Conservation (phyloP, 495 filamentous ascomycete genomes). For the Xeromyces bisporus region DNA sequence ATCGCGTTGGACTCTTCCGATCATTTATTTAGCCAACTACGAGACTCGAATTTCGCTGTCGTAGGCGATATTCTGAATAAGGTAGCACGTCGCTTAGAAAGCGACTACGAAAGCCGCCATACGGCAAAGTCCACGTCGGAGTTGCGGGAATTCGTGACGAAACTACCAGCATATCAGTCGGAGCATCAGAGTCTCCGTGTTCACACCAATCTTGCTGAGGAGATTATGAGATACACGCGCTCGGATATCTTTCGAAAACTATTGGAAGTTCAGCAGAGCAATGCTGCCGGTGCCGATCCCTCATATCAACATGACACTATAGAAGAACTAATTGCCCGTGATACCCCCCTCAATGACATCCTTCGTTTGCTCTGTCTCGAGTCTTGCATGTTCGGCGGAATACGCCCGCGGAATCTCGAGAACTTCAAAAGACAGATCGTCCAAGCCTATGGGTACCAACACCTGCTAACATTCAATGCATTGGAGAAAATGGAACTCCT, state of each 20-base stretch:
- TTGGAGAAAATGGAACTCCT: conserved; percentile 84
- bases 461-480: conserved; percentile 73
- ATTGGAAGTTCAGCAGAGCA: conserved; percentile 88
- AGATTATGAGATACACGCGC: conserved; percentile 81
- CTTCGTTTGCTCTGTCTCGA: conserved; percentile 81
- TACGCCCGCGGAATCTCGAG: conserved; percentile 76
- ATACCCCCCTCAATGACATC: conserved; percentile 58
- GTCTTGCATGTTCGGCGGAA: conserved; percentile 73
- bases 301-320: conserved; percentile 76
- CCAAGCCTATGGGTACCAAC: conserved; percentile 89
- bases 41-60: conserved; percentile 90
- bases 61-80: conserved; percentile 80
- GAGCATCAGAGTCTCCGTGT: conserved; percentile 84
- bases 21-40: conserved; percentile 71
- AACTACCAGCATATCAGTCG: conserved; percentile 78
- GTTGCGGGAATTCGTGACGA: conserved; percentile 80
- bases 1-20: conserved; percentile 82
- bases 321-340: conserved; percentile 81
- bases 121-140: conserved; percentile 76
- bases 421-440: conserved; percentile 73
- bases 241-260: conserved; percentile 74
- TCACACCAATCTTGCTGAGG: conserved; percentile 83
- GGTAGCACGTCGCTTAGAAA: conserved; percentile 72
- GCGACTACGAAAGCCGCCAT: conserved; percentile 80
- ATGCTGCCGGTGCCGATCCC: conserved; percentile 81